A percentile compares a stretch with the other conserved stretches of the same genome.
phyloP scores from a whole-genome alignment of 31 red algal species.

The Asparagopsis taxiformis region DNA sequence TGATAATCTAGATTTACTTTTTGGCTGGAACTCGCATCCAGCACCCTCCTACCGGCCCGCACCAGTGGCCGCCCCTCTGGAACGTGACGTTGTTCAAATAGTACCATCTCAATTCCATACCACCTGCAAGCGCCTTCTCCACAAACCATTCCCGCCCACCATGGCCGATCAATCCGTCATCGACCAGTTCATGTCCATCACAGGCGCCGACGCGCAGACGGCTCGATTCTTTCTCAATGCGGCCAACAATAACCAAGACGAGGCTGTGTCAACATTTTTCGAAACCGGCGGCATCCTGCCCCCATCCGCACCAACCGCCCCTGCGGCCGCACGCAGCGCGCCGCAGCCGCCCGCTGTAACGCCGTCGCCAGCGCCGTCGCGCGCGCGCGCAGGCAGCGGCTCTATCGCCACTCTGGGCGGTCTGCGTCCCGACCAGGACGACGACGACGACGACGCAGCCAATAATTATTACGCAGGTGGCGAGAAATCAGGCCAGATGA shows the following conservation, averaged over 20 bases:
- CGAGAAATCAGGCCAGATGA: constrained; percentile 89
- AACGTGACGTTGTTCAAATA: too few relatives aligned
- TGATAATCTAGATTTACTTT: too few relatives aligned
- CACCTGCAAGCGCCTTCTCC: too few relatives aligned
- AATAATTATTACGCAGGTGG: constrained; percentile 94
- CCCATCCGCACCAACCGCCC: neutral
- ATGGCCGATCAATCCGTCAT: constrained; percentile 54
- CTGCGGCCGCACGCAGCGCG: neutral
- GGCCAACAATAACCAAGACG: constrained; percentile 46
- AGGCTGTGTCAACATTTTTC: constrained; percentile 72
- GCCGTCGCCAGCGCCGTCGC: constrained; percentile 8
- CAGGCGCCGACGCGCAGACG: constrained; percentile 56
- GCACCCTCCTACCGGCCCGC: too few relatives aligned
- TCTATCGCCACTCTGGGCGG: constrained; percentile 68
- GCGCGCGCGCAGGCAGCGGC: constrained; percentile 14
- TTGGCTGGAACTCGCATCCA: too few relatives aligned
- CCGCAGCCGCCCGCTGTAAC: constrained; percentile 6
- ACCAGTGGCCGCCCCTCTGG: too few relatives aligned
- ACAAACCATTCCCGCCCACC: too few relatives aligned
- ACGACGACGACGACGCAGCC: constrained; percentile 55
- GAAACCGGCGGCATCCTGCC: constrained; percentile 59
- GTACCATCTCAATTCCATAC: too few relatives aligned
- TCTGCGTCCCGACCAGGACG: constrained; percentile 29
- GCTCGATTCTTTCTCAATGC: constrained; percentile 67
- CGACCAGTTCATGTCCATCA: constrained; percentile 66